Conservation (phyloP, 495 filamentous ascomycete genomes). For the Annulohypoxylon maeteangense region DNA sequence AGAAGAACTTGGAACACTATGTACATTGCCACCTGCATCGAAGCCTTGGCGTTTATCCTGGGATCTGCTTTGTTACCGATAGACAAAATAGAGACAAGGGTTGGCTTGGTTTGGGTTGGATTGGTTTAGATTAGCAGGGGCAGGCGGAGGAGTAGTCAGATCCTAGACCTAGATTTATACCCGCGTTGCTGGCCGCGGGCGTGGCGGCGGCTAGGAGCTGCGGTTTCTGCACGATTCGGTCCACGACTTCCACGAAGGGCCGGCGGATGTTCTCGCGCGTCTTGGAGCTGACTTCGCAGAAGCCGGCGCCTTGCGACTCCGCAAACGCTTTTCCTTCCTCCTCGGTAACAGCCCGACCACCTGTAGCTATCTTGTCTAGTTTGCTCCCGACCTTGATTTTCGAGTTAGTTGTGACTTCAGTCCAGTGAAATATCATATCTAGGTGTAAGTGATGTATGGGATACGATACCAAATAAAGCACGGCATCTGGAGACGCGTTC, state of each 20-base stretch:
- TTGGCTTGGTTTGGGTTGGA: neutral
- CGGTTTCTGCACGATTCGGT: slow-evolving; percentile 61
- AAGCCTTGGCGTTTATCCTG: slow-evolving; percentile 25
- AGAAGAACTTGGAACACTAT: slow-evolving; percentile 17
- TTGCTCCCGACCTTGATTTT: slow-evolving; percentile 61
- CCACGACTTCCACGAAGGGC: slow-evolving; percentile 66
- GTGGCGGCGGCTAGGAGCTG: slow-evolving; percentile 51
- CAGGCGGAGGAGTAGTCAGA: slow-evolving; percentile 39
- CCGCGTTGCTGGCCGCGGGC: slow-evolving; percentile 21
- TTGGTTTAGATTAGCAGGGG: slow-evolving; percentile 30
- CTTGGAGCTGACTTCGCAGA: slow-evolving; percentile 68
- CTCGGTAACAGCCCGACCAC: slow-evolving; percentile 57
- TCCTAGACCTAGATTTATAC: slow-evolving; percentile 35
- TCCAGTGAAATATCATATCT: neutral
- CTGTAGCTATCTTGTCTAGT: slow-evolving; percentile 58
- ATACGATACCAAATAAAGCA: slow-evolving; percentile 60
- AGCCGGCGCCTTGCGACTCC: slow-evolving; percentile 56
- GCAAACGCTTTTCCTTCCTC: slow-evolving; percentile 65
- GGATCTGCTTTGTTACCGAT: slow-evolving; percentile 23
- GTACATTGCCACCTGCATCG: slow-evolving; percentile 28
- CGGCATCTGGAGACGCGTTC: slow-evolving; percentile 63
- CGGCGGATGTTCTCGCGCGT: slow-evolving; percentile 63
- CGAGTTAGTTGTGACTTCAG: slow-evolving; percentile 23
- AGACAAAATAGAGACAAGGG: slow-evolving; percentile 1
- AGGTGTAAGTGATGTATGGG: neutral